Base-by-base conservation (phyloP, 371 early-diverging fungal genomes). In the Dinochytrium kinnereticum region DNA sequence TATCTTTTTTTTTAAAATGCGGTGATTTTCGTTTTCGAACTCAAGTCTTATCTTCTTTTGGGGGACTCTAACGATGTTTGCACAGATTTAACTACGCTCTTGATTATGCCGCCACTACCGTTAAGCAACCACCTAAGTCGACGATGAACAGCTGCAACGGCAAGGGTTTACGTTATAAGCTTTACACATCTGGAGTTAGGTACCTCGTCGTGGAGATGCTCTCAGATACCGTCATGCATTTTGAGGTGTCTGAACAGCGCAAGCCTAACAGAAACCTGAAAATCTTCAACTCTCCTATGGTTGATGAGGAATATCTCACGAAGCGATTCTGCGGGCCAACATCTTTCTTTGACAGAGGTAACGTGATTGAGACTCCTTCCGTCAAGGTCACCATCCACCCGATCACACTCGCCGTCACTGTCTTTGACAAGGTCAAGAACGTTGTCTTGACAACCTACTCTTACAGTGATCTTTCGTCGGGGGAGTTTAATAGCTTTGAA, bases 181-280 rank as follows among this genome's bases (percentile, higher is more conserved):
- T 67, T 50, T 50, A 44, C 68, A 49, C 49, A 24, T 5, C 7
- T n/a, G 49, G 21, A 2, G 19, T 24, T 17, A 24, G 68, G 21
- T 74, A 69, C 70, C 49, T 74, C 24, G 74, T 59, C 24, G 57
- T 59, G 15, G 74, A 74, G 57, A 70, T 70, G 13, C 59, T 74
- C 59, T 55, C 69, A n/a, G 74, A 74, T 59, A 59, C 50, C 69
- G 51, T 74, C n/a, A 0, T 74, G 26, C 70, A 74, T 64, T 44
- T 69, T 61, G 74, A 74, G 57, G 70, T 59, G 34, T 33, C 69
- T 24, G 50, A 59, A 21, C 30, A 21, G 24, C 53, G 69, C 51
- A 26, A 3, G 7, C 50, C 39, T 13, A 72, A 72, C 1, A 21
- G 38, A 10, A 53, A 39, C 24, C 71, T 33, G 33, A 28, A 31